Base-by-base conservation (phyloP, 2,329 filamentous ascomycete species). In the Exserohilum rostratum region DNA sequence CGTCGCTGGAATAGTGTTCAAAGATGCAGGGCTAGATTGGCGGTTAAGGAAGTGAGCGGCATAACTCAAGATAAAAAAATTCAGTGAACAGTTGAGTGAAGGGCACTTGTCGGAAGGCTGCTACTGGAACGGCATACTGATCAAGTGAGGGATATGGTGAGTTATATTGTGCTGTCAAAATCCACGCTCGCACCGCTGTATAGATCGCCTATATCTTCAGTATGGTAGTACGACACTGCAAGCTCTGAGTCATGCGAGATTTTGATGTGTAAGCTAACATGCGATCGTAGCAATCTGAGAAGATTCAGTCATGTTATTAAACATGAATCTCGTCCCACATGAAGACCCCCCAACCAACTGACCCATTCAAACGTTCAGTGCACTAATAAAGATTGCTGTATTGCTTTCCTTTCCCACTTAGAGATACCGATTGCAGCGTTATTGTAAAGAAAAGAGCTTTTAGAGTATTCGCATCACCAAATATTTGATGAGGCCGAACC, bases 211-310 rank as follows among this genome's bases (percentile, higher is more conserved):
- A 49, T 20, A 42, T 53, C 38, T 15, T 53, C 38, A 22, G 57
- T 50, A 13, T 62, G 44, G 20, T 64, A 62, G 17, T 49, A 54
- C n/a, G 62, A 44, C 10, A 54, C 49, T 6, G 53, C 60, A 35
- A 47, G 34, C 34, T 13, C 5, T n/a, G 50, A 40, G 22, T 60
- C 40, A 31, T 59, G 61, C 2, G 62, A n/a, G 20, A 64, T 57
- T 6, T 48, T 44, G 11, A 55, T 3, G 11, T 53, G 55, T 11
- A 18, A 17, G 25, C 2, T n/a, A 13, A 12, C 22, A 17, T 22
- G 18, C 12, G 38, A 25, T 25, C 22, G n/a, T 25, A 25, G 4
- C 22, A 25, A 25, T 25, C 4, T 25, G 22, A 25, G 22, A 25
- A 25, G n/a, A n/a, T n/a, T n/a, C n/a, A n/a, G n/a, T n/a, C n/a